Evolutionary conservation across 106 monocot genomes (phyloP), one percentile per base, ranked within the genome.

Genomic region (Dioscorea zingiberensis): DNA sequence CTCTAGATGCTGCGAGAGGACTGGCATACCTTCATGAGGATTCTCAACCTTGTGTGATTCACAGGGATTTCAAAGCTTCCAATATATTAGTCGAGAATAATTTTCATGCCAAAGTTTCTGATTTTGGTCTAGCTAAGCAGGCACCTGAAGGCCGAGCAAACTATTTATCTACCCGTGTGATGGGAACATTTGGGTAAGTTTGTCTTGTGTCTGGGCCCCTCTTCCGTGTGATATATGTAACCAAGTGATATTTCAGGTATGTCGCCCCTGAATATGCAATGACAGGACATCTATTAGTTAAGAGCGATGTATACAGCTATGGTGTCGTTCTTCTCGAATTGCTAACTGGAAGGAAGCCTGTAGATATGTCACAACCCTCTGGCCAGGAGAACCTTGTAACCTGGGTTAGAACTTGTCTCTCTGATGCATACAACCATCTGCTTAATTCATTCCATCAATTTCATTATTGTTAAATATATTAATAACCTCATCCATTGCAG

Each of bases 41-140:
- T 76, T 92, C 88, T 64, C 97, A 97, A 54, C 97, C 97, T n/a
- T 97, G 92, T 68, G 97, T 97, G 62, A 97, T 97, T 51, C 97
- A 97, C 70, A 80, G 97, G 53, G 97, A 97, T 81, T 97, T 97
- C 54, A 97, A 97, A 65, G 88, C 97, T 32, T 97, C 97, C 18
- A 97, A 97, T 77, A 97, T 97, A 81, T 66, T 97, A 62, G 92
- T 97, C 13, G 97, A 92, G 72, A 84, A 92, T 44, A 77, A 89
- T 65, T 97, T 97, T 47, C 91, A 92, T 72, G 97, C 97, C 2
- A 97, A 97, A 74, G 92, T 97, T 45, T 80, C 97, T 29, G 97
- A 97, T 72, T 97, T 97, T 69, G 97, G 97, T 69, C 81, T 97
- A 45, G 97, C 97, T 27, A 97, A 97, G 63, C 92, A 92, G 62